A percentile compares a stretch with the other conserved stretches of the same genome.
Evolutionary conservation across 495 filamentous ascomycete species (phyloP).

Genomic region (Saxispiralis lemnorum): DNA sequence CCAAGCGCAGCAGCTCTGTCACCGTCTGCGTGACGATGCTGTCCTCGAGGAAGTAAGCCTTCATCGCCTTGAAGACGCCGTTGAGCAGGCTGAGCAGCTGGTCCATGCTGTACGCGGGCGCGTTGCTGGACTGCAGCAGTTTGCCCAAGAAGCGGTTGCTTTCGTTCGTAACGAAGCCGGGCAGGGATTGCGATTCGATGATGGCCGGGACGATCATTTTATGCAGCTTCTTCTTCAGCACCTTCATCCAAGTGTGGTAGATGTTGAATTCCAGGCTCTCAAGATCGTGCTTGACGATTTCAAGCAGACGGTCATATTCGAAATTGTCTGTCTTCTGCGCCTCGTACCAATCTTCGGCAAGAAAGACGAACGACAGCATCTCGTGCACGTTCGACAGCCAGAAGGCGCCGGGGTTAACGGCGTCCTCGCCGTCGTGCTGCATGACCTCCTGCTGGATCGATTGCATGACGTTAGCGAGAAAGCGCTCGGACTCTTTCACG

Average conservation of each 20-base stretch:
- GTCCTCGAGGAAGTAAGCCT: constrained; percentile 91
- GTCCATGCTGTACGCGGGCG: constrained; percentile 96
- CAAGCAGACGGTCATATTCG: constrained; percentile 91
- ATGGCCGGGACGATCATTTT: constrained; percentile 99
- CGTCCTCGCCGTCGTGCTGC: constrained; percentile 94
- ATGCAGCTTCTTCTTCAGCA: constrained; percentile 92
- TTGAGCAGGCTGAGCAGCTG: constrained; percentile 92
- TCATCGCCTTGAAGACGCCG: constrained; percentile 95
- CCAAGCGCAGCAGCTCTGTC: constrained; percentile 80
- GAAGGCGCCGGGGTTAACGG: constrained; percentile 92
- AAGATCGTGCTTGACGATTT: constrained; percentile 97
- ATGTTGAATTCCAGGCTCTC: constrained; percentile 99
- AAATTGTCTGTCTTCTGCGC: constrained; percentile 98
- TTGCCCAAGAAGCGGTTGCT: constrained; percentile 96
- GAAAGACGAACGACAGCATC: constrained; percentile 98
- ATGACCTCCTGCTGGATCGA: constrained; percentile 98
- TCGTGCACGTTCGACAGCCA: constrained; percentile 99
- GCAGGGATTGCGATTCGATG: constrained; percentile 95
- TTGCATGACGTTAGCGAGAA: constrained; percentile 98
- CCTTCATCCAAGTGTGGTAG: constrained; percentile 99
- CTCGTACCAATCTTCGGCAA: constrained; percentile 99
- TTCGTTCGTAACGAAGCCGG: constrained; percentile 96
- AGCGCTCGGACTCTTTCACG: constrained; percentile 97
- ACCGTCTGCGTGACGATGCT: constrained; percentile 87
- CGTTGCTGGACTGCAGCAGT: constrained; percentile 68